phyloP scores from a whole-genome alignment of 129 eudicot genomes.

The Glebionis coronaria region DNA sequence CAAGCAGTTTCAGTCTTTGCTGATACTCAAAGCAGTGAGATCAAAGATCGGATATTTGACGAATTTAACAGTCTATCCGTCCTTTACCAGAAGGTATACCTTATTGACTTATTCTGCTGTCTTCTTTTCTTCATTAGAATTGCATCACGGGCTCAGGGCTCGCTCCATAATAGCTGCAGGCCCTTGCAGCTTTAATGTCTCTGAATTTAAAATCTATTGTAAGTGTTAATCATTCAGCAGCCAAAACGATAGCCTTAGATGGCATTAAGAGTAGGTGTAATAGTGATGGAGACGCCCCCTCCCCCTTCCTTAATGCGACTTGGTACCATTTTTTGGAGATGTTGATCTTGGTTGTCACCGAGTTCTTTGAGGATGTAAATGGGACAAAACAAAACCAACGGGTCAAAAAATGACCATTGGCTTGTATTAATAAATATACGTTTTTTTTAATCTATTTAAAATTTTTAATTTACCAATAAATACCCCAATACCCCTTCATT shows the following conservation, averaged over 20 bases:
- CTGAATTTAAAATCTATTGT: not conserved
- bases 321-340: no score
- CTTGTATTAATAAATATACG: no score
- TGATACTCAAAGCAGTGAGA: constrained; percentile 86
- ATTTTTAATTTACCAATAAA: no score
- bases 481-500: no score
- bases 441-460: no score
- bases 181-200: not conserved
- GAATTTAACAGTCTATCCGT: constrained; percentile 93
- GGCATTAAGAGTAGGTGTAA: not conserved
- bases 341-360: no score
- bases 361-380: no score
- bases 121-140: not conserved
- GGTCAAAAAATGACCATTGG: no score
- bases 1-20: constrained; percentile 99
- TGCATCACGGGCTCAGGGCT: not conserved
- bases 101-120: not conserved
- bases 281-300: no score
- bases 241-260: not conserved
- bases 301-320: no score
- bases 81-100: constrained; percentile 85
- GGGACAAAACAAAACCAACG: no score
- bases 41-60: constrained; percentile 93
- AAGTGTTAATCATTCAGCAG: constrained; percentile 7
- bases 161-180: constrained; percentile 2